A percentile compares a stretch with the other conserved stretches of the same genome.
Evolutionary conservation across 2,329 filamentous ascomycete species (phyloP).

Genomic region (Sporothrix euskadiensis): DNA sequence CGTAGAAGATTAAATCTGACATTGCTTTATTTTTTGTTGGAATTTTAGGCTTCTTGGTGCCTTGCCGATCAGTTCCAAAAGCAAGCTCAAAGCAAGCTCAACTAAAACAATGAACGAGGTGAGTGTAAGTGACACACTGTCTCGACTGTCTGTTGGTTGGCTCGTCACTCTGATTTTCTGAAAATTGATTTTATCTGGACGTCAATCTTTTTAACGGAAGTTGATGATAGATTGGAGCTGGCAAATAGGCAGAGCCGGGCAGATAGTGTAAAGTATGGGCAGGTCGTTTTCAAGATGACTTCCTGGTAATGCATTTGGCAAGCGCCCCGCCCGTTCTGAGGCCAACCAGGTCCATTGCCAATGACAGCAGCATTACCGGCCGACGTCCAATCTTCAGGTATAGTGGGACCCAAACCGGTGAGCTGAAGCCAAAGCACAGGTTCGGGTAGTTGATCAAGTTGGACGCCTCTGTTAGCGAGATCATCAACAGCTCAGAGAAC

Average conservation of each 20-base stretch:
- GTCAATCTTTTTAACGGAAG: not conserved
- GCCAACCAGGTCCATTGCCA: conserved; percentile 43
- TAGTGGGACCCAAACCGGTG: conserved; percentile 56
- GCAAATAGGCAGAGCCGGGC: not conserved
- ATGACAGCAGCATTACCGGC: conserved; percentile 46
- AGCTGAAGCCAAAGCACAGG: conserved; percentile 59
- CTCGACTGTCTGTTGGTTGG: not conserved
- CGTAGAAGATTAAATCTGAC: not conserved
- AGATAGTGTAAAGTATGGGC: not conserved
- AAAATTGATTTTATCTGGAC: not conserved
- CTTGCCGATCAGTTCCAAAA: not conserved
- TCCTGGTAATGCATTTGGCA: too few relatives aligned
- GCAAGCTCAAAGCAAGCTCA: not conserved
- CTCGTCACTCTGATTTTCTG: not conserved
- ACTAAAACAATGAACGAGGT: not conserved
- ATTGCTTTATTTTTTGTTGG: not conserved
- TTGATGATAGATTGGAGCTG: not conserved
- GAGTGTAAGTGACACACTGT: not conserved
- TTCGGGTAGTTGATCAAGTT: conserved; percentile 61
- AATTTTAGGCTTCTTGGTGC: not conserved
- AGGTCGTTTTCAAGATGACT: too few relatives aligned
- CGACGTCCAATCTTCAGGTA: conserved; percentile 53
- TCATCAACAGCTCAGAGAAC: conserved; percentile 53
- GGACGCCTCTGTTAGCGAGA: conserved; percentile 54
- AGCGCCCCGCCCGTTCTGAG: conserved; percentile 33